Evolutionary conservation across 2,329 filamentous ascomycete species (phyloP).

Genomic region (Ceratocystis albifundus): DNA sequence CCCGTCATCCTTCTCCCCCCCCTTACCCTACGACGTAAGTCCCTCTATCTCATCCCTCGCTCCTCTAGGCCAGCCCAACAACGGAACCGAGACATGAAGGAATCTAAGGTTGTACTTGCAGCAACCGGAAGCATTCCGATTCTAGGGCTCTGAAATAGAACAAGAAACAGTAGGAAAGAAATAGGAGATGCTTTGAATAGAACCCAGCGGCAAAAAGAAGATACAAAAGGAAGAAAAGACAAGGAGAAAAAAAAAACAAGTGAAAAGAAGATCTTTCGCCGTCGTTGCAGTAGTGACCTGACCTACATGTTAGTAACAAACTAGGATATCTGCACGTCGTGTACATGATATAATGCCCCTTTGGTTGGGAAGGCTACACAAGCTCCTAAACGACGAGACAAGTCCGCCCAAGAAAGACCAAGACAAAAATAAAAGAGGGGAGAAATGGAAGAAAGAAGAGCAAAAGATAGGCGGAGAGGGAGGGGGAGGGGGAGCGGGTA

Average conservation of each 20-base stretch:
- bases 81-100: conserved; percentile 3
- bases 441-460: neutral
- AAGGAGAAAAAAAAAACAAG: neutral
- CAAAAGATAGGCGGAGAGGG: too few relatives aligned
- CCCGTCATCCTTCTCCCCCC: neutral
- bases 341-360: conserved; percentile 5
- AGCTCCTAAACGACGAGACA: neutral
- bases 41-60: neutral
- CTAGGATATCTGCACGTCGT: neutral
- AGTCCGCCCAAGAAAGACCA: neutral
- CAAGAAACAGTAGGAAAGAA: neutral
- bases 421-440: neutral
- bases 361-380: conserved; percentile 1
- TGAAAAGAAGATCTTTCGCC: neutral
- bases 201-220: neutral
- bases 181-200: neutral
- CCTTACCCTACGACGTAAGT: neutral
- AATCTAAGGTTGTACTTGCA: neutral
- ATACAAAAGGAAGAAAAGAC: neutral
- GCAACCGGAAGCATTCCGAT: conserved; percentile 1
- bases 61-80: neutral
- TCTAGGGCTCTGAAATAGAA: neutral
- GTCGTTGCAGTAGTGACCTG: neutral
- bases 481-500: neutral
- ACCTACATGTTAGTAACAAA: too few relatives aligned